Evolutionary conservation across 352 stramenopile species (phyloP).

Genomic region (Globisporangium splendens): DNA sequence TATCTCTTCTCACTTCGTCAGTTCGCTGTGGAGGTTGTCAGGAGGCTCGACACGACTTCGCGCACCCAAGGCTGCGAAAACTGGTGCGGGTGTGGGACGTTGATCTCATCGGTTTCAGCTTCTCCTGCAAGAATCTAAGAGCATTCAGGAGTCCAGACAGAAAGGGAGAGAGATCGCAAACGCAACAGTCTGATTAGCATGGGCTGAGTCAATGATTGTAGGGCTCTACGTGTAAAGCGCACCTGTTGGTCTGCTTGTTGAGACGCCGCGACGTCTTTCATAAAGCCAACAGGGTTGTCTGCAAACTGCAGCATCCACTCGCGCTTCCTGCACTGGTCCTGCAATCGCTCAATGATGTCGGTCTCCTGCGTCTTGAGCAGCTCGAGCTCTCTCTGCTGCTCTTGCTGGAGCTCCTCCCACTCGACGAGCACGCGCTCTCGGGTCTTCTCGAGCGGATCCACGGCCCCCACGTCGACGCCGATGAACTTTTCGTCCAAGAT

Average conservation of each 20-base stretch:
- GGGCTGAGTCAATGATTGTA: neutral
- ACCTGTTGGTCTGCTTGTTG: slow-evolving; percentile 62
- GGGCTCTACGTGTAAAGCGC: slow-evolving; percentile 5
- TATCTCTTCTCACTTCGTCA: no score
- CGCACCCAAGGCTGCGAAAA: slow-evolving; percentile 76
- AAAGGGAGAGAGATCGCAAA: neutral
- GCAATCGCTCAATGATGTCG: slow-evolving; percentile 48
- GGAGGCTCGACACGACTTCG: slow-evolving; percentile 36
- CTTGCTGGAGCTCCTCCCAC: slow-evolving; percentile 60
- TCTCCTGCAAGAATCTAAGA: slow-evolving; percentile 51
- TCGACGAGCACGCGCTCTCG: slow-evolving; percentile 35
- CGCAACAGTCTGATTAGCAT: slow-evolving; percentile 1
- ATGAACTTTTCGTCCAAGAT: slow-evolving; percentile 54
- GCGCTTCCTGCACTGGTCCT: slow-evolving; percentile 43
- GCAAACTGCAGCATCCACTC: slow-evolving; percentile 75
- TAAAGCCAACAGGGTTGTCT: slow-evolving; percentile 59
- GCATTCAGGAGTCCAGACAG: neutral
- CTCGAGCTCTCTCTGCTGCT: slow-evolving; percentile 59
- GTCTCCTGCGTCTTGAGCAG: slow-evolving; percentile 57
- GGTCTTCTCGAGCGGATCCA: slow-evolving; percentile 42
- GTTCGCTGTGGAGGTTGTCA: slow-evolving; percentile 17
- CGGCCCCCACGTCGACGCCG: slow-evolving; percentile 51
- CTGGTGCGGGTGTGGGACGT: slow-evolving; percentile 48
- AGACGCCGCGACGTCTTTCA: slow-evolving; percentile 51
- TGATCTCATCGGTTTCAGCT: slow-evolving; percentile 59